These are phyloP conservation scores for Conringia planisiliqua DNA, from an alignment of 345 rosid genomes.

Conservation along the genomic window DNA sequence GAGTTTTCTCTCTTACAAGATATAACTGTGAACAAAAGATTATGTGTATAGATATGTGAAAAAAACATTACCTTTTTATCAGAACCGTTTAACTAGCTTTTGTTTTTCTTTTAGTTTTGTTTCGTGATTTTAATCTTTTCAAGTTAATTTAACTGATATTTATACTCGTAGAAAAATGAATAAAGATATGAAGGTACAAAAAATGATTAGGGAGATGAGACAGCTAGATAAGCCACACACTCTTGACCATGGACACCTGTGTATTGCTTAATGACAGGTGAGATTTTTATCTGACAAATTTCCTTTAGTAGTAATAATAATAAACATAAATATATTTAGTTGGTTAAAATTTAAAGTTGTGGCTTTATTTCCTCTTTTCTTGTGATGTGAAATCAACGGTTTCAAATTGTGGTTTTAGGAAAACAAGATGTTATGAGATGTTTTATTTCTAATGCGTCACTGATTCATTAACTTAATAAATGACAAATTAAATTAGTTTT, in stretches of 20 bases:
- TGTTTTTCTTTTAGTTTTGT: too few species aligned
- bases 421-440: background rate
- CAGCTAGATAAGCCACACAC: too few species aligned
- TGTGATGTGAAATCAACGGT: background rate
- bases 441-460: background rate
- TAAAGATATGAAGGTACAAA: too few species aligned
- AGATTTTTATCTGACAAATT: background rate
- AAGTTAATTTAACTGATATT: too few species aligned
- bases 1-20: background rate
- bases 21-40: background rate
- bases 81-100: too few species aligned
- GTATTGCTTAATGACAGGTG: too few species aligned
- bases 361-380: background rate
- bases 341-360: background rate
- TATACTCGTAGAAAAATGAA: too few species aligned
- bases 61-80: background rate
- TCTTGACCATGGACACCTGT: too few species aligned
- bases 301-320: background rate
- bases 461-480: too few species aligned
- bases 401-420: background rate
- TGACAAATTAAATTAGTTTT: too few species aligned
- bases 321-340: background rate
- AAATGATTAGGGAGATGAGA: too few species aligned
- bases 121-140: too few species aligned
- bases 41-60: background rate